Evolutionary conservation across 441 rosid species (phyloP), one percentile per base, ranked within the genome.

Genomic region (Geranium incanum): DNA sequence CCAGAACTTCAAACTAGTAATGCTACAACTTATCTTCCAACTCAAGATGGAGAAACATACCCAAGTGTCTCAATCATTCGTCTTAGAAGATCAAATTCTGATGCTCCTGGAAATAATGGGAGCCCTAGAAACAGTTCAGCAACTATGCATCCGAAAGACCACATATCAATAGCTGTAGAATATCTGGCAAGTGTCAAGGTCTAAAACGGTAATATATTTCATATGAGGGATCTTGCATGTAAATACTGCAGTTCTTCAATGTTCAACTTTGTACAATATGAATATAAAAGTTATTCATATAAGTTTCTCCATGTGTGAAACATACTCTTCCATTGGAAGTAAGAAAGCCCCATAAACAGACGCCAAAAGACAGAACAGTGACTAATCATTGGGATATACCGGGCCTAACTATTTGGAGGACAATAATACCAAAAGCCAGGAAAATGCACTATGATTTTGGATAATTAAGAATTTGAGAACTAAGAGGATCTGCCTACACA

Each of bases 71-170:
- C 83, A 73, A 90, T 78, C 98, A 96, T 96, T 82, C 99, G 86
- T 80, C 88, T 86, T 82, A 91, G 81, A 68, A 96, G 90, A 85
- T 93, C 98, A 82, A 93, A 93, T 81, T 96, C 99, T 79, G 99
- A 96, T 75, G 93, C 93, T 83, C 99, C 99, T 37, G 99, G 98
- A 81, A 93, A 96, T 62, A 96, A 85, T 3, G 99, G 99, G 84
- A 93, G 81, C 76, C 99, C 99, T 74, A 96, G 87, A 82, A 93
- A 96, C 74, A 96, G 83, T 78, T 96, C 99, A 15, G 99, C 99
- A 8, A 96, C 99, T 77, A 96, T 91, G 89, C 99, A 96, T 48
- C 99, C 99, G 75, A 93, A 89, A 80, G 99, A 96, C 99, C 98
- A 96, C 99, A 96, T 96, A 83, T 96, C 99, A 73, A 93, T 93